Conservation (phyloP, 805 yeast species). For the Tetrapisispora fleetii region DNA sequence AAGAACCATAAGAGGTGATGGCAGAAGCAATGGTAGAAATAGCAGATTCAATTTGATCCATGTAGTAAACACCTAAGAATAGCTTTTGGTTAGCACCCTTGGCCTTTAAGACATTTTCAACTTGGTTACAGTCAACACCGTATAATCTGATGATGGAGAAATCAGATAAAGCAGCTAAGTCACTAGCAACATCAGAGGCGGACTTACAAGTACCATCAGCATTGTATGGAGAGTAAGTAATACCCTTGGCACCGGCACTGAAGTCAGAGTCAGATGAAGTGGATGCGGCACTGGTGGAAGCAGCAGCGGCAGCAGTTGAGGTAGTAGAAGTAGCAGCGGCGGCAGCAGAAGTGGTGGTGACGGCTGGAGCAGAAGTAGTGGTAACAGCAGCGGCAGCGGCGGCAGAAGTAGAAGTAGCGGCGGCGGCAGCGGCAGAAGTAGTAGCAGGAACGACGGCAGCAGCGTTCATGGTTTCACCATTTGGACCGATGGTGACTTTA, state of each 20-base stretch:
- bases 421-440: slow-evolving; percentile 14
- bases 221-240: slow-evolving; percentile 76
- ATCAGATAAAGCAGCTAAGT: slow-evolving; percentile 42
- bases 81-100: slow-evolving; percentile 55
- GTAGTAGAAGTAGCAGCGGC: slow-evolving; percentile 29
- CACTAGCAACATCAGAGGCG: slow-evolving; percentile 46
- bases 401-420: slow-evolving; percentile 19
- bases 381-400: slow-evolving; percentile 21
- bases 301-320: slow-evolving; percentile 27
- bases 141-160: slow-evolving; percentile 63
- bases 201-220: slow-evolving; percentile 61
- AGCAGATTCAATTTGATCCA: slow-evolving; percentile 45
- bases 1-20: slow-evolving; percentile 54
- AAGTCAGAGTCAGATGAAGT: slow-evolving; percentile 26
- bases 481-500: slow-evolving; percentile 25
- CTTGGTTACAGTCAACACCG: slow-evolving; percentile 84
- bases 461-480: slow-evolving; percentile 14
- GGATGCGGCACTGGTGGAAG: slow-evolving; percentile 8
- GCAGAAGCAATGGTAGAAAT: slow-evolving; percentile 50
- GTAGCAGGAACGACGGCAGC: slow-evolving; percentile 14
- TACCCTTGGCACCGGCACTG: slow-evolving; percentile 51
- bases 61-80: slow-evolving; percentile 64
- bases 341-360: slow-evolving; percentile 4
- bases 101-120: slow-evolving; percentile 58
- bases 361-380: slow-evolving; percentile 21